Percentiles rank a stretch among this genome's conserved stretches.
phyloP scores from a whole-genome alignment of 2,329 filamentous ascomycete genomes.

The Myriosclerotinia scirpicola region DNA sequence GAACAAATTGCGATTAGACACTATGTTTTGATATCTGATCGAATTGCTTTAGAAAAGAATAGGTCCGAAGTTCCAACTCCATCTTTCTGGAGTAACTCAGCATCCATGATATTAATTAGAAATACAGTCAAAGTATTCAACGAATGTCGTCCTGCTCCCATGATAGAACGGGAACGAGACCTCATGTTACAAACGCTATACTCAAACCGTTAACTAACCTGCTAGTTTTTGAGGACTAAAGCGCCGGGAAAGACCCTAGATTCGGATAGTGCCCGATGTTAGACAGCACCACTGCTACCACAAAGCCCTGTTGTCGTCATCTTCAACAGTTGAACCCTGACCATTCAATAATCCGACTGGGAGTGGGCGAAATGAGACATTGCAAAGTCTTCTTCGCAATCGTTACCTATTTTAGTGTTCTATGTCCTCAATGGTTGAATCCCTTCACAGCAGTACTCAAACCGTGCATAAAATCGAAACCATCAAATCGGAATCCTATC shows the following conservation, averaged over 20 bases:
- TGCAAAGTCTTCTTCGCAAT: conserved; percentile 14
- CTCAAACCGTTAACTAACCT: background rate
- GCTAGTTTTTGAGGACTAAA: background rate
- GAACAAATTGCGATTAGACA: background rate
- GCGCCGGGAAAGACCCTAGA: conserved; percentile 2
- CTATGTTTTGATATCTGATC: background rate
- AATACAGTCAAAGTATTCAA: background rate
- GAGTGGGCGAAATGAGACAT: conserved; percentile 4
- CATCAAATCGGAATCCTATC: background rate
- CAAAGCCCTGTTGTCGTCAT: conserved; percentile 16
- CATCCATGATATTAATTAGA: background rate
- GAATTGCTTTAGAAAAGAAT: background rate
- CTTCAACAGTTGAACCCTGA: conserved; percentile 14
- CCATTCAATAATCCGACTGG: conserved; percentile 1
- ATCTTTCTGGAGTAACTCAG: background rate
- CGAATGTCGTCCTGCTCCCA: conserved; percentile 1
- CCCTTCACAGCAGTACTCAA: background rate
- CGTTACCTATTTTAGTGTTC: background rate
- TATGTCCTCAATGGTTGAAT: background rate
- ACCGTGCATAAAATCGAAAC: background rate
- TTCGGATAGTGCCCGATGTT: conserved; percentile 17
- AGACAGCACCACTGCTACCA: conserved; percentile 15
- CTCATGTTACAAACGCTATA: background rate
- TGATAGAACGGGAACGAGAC: background rate
- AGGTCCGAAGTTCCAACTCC: background rate